Conservation (phyloP, 805 yeast species). For the Candida manassasensis region DNA sequence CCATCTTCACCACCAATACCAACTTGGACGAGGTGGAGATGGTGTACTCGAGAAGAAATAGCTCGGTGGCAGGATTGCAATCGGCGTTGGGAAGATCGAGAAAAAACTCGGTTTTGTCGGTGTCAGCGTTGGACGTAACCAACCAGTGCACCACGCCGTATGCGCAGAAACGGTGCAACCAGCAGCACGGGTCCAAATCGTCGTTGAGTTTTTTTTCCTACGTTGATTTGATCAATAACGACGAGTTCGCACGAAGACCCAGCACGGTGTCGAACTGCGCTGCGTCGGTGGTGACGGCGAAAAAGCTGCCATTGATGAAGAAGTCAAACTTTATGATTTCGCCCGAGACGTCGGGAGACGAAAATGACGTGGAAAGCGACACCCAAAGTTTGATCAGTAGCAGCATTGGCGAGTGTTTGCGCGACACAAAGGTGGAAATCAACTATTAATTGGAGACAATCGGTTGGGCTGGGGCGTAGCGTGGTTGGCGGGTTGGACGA, state of each 20-base stretch:
- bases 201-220: constrained; percentile 61
- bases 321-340: constrained; percentile 19
- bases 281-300: constrained; percentile 30
- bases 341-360: constrained; percentile 25
- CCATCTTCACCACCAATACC: constrained; percentile 52
- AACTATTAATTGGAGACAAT: constrained; percentile 12
- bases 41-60: constrained; percentile 58
- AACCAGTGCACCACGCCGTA: constrained; percentile 8
- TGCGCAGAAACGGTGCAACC: neutral
- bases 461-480: too few species aligned
- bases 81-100: constrained; percentile 47
- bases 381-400: constrained; percentile 34
- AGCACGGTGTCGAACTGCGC: constrained; percentile 37
- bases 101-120: constrained; percentile 31
- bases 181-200: constrained; percentile 21
- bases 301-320: constrained; percentile 7
- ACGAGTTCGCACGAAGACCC: constrained; percentile 62
- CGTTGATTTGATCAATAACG: constrained; percentile 73
- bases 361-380: constrained; percentile 19
- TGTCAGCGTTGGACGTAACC: constrained; percentile 9
- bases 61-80: constrained; percentile 45
- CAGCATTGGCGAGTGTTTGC: constrained; percentile 37
- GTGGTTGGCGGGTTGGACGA: too few species aligned
- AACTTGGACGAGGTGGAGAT: constrained; percentile 69
- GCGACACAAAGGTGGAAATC: constrained; percentile 36